phyloP scores from a whole-genome alignment of 1,284 basidiomycete species.

The Dichomitus squalens region DNA sequence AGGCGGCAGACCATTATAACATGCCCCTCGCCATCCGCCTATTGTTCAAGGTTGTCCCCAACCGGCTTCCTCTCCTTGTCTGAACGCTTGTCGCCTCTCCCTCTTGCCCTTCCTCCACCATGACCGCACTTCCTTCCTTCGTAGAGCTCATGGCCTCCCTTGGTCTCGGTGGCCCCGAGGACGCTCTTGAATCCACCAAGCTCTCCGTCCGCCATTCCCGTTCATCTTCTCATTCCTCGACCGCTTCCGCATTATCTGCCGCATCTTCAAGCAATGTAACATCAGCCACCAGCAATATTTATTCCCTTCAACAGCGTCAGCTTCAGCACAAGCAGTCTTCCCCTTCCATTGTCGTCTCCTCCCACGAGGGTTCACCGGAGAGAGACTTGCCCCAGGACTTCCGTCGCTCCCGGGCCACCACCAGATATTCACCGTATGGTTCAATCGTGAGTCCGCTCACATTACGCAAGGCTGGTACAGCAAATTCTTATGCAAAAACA shows the following conservation, averaged over 20 bases:
- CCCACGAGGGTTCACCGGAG: conserved; percentile 22
- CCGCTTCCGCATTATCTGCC: conserved; percentile 32
- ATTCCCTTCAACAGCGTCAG: conserved; percentile 6
- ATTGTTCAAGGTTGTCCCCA: conserved; percentile 33
- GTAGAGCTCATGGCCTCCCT: conserved; percentile 82
- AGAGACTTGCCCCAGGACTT: conserved; percentile 30
- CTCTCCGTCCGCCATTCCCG: conserved; percentile 30
- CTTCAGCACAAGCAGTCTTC: conserved; percentile 14
- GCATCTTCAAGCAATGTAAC: conserved; percentile 31
- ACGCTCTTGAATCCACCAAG: conserved; percentile 30
- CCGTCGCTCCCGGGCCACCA: conserved; percentile 28
- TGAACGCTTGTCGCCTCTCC: background rate
- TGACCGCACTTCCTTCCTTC: conserved; percentile 79
- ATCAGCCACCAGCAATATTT: conserved; percentile 25
- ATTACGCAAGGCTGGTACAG: conserved; percentile 2
- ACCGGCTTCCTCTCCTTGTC: conserved; percentile 22
- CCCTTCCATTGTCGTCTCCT: conserved; percentile 24
- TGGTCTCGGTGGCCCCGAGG: conserved; percentile 55
- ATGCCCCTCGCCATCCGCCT: conserved; percentile 26
- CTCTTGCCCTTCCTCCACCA: conserved; percentile 35
- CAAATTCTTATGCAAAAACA: conserved; percentile 13
- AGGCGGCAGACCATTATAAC: conserved; percentile 31
- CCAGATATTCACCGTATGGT: conserved; percentile 68
- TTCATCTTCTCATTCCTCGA: conserved; percentile 43
- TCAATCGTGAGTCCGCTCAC: conserved; percentile 47